Conservation (phyloP, 768 basidiomycete genomes). For the Boletellus ananas region DNA sequence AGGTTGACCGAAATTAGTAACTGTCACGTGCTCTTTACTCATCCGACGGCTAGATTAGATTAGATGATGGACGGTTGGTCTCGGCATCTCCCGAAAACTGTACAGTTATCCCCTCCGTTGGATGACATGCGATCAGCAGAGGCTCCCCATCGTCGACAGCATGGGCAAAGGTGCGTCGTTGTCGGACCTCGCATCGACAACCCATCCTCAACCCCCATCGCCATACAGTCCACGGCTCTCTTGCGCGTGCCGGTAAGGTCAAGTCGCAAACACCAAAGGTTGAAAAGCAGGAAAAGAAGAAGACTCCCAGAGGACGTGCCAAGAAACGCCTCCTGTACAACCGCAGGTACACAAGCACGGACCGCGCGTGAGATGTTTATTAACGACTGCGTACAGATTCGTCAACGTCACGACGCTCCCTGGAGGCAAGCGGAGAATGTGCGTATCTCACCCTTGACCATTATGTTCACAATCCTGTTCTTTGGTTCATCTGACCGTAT, state of each 20-base stretch:
- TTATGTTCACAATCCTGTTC: slow-evolving; percentile 76
- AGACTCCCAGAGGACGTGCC: slow-evolving; percentile 93
- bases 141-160: slow-evolving; percentile 50
- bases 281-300: slow-evolving; percentile 99
- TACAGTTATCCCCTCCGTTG: slow-evolving; percentile 35
- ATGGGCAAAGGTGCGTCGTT: slow-evolving; percentile 66
- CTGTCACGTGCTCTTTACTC: no score
- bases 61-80: neutral
- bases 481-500: slow-evolving; percentile 21
- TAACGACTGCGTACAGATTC: slow-evolving; percentile 49
- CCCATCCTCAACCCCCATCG: neutral
- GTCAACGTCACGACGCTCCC: slow-evolving; percentile 90
- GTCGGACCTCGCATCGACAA: slow-evolving; percentile 3
- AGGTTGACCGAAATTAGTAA: no score
- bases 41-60: no score
- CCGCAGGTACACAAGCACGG: slow-evolving; percentile 60
- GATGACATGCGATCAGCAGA: slow-evolving; percentile 28
- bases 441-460: slow-evolving; percentile 48
- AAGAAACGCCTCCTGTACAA: slow-evolving; percentile 96
- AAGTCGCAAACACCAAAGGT: slow-evolving; percentile 98
- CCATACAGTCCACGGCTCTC: slow-evolving; percentile 88
- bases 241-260: slow-evolving; percentile 99
- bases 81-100: slow-evolving; percentile 38
- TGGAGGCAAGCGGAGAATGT: slow-evolving; percentile 96
- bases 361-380: neutral